phyloP scores from a whole-genome alignment of 2,329 filamentous ascomycete species.

The Aspergillus sp. region DNA sequence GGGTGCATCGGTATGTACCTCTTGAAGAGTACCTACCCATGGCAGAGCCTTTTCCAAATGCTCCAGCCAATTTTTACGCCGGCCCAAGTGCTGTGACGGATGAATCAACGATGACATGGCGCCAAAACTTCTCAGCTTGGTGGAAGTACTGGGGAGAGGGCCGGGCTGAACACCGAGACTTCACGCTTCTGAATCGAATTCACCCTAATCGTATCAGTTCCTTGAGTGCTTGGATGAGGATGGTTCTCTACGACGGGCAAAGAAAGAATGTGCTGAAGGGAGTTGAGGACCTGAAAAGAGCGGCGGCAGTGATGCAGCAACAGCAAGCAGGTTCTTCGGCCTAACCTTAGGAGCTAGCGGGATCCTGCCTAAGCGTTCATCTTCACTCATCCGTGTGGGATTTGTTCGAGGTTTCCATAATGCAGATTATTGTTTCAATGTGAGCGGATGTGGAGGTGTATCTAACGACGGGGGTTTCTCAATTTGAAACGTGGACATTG shows the following conservation, averaged over 20 bases:
- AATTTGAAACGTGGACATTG: too few relatives aligned
- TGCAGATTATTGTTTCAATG: too few relatives aligned
- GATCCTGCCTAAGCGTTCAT: too few relatives aligned
- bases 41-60: neutral
- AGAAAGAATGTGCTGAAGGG: neutral
- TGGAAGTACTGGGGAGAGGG: constrained; percentile 7
- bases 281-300: too few relatives aligned
- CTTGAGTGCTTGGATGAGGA: neutral
- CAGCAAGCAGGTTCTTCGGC: too few relatives aligned
- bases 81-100: neutral
- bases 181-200: neutral
- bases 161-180: neutral
- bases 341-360: too few relatives aligned
- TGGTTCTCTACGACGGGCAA: neutral
- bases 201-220: neutral
- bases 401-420: too few relatives aligned
- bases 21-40: neutral
- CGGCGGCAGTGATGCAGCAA: too few relatives aligned
- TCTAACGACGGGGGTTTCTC: too few relatives aligned
- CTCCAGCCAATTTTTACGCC: neutral
- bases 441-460: too few relatives aligned
- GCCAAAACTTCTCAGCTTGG: constrained; percentile 4
- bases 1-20: neutral
- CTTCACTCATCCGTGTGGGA: too few relatives aligned
- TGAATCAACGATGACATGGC: neutral